Conservation (phyloP, 305 asterid species). For the Solanum chacoense region DNA sequence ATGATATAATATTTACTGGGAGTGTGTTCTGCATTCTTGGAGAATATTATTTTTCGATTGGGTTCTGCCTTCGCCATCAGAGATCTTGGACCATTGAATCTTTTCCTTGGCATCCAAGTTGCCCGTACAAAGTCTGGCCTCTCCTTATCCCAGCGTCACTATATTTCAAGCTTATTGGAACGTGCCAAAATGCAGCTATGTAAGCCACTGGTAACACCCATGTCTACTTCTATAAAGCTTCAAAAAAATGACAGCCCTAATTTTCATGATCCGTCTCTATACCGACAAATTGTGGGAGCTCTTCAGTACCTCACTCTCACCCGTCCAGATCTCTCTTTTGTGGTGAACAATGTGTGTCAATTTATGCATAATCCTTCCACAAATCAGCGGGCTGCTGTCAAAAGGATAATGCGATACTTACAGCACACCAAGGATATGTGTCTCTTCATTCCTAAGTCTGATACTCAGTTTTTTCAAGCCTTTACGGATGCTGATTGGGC, state of each 20-base stretch:
- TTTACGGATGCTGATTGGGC: background rate
- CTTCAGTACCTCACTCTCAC: background rate
- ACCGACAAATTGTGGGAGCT: background rate
- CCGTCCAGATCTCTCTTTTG: background rate
- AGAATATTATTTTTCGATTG: no score
- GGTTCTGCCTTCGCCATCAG: no score
- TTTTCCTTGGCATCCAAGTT: no score
- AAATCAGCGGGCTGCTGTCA: background rate
- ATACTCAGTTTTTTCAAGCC: background rate
- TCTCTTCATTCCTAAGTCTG: background rate
- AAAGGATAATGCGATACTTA: background rate
- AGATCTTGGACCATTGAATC: no score
- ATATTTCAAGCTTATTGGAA: no score
- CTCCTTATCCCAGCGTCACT: no score
- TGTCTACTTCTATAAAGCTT: background rate
- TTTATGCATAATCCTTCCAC: background rate
- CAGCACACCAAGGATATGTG: background rate
- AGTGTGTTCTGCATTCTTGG: no score
- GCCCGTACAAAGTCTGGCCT: accelerated
- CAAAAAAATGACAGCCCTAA: background rate
- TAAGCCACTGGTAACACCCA: background rate
- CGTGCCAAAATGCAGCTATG: background rate
- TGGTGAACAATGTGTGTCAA: background rate
- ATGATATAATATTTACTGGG: background rate
- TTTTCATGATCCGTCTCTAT: background rate